Percentiles rank a stretch among this genome's conserved stretches.
phyloP scores from a whole-genome alignment of 2,329 filamentous ascomycete genomes.

The Penicillium sp. region DNA sequence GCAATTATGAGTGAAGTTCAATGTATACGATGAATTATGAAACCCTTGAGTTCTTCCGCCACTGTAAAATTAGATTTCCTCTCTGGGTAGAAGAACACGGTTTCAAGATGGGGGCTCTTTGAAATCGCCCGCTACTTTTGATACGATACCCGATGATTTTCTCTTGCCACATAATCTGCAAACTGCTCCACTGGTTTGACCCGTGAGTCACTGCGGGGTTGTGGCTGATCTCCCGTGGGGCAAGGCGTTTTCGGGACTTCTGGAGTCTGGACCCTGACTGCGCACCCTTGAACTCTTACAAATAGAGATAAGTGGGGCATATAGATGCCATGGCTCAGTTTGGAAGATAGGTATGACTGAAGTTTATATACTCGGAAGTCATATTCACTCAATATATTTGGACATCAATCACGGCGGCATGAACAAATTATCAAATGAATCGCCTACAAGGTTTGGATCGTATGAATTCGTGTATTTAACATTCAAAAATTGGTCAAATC shows the following conservation, averaged over 20 bases:
- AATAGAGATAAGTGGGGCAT: too few relatives aligned
- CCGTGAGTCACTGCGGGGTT: background rate
- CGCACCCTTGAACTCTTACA: too few relatives aligned
- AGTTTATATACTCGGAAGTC: too few relatives aligned
- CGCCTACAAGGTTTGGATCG: too few relatives aligned
- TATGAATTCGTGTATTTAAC: too few relatives aligned
- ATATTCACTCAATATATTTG: too few relatives aligned
- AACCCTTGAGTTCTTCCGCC: background rate
- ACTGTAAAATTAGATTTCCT: background rate
- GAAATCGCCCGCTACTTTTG: background rate
- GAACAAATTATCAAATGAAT: too few relatives aligned
- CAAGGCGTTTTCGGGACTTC: background rate
- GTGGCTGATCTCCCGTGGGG: conserved; percentile 2
- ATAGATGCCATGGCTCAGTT: too few relatives aligned
- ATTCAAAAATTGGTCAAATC: too few relatives aligned
- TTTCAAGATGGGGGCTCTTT: background rate
- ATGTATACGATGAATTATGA: background rate
- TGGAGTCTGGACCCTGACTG: too few relatives aligned
- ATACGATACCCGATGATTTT: background rate
- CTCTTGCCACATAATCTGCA: background rate
- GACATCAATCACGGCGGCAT: too few relatives aligned
- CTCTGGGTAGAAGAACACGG: background rate
- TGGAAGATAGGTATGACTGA: too few relatives aligned
- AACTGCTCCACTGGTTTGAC: background rate
- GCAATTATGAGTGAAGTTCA: background rate